Percentiles rank a stretch among this genome's conserved stretches.
These are phyloP conservation scores for Aotearoamyces nothofagi DNA, from an alignment of 2,329 filamentous ascomycete genomes.

Conservation along the genomic window DNA sequence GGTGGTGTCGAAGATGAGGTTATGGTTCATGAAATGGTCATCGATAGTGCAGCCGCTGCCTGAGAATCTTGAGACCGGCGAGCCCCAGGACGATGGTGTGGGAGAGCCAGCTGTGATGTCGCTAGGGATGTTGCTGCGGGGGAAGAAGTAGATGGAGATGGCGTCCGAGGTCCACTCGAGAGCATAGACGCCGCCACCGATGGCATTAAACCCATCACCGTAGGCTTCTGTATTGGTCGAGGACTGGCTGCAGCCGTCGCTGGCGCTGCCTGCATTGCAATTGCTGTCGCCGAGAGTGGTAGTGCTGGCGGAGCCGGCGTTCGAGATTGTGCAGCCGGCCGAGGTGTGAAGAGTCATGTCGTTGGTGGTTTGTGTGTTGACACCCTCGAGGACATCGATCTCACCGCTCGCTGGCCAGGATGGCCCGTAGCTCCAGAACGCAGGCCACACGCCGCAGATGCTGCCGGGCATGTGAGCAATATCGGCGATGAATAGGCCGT, in stretches of 20 bases:
- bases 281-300: constrained; percentile 30
- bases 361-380: constrained; percentile 45
- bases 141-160: constrained; percentile 76
- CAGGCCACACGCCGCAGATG: constrained; percentile 44
- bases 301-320: constrained; percentile 29
- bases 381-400: constrained; percentile 70
- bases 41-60: constrained; percentile 57
- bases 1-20: constrained; percentile 68
- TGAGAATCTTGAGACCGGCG: constrained; percentile 54
- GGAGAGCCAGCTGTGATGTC: constrained; percentile 47
- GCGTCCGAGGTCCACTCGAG: constrained; percentile 59
- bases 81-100: constrained; percentile 52
- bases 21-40: constrained; percentile 52
- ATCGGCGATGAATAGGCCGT: constrained; percentile 42
- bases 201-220: constrained; percentile 56
- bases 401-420: constrained; percentile 58
- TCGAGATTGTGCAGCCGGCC: constrained; percentile 39
- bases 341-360: constrained; percentile 54
- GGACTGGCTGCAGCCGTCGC: constrained; percentile 42
- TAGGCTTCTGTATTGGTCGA: constrained; percentile 38
- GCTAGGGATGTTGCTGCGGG: constrained; percentile 43
- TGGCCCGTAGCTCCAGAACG: constrained; percentile 40
- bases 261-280: constrained; percentile 37
- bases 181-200: constrained; percentile 55
- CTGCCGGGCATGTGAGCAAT: constrained; percentile 41